Evolutionary conservation across 495 filamentous ascomycete genomes (phyloP), one percentile per base, ranked within the genome.

Genomic region (Penicillium argentinense): DNA sequence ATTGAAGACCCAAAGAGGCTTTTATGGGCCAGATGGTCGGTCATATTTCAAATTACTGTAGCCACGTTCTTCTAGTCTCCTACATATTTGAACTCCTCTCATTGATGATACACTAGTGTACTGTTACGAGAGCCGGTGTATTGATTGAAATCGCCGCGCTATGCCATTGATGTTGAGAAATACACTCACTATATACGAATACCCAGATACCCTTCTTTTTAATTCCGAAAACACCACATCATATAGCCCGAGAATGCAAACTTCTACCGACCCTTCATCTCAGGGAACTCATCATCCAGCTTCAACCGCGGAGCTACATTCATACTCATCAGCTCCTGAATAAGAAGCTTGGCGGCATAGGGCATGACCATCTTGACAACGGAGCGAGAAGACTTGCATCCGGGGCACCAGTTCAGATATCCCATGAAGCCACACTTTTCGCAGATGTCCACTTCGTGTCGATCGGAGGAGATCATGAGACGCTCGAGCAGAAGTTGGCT

Each of bases 321-420:
- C 93, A 99, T 99, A 68, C 89, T 95, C 64, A 95, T 78, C 59
- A 99, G 64, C 69, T 99, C 93, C 73, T 99, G 93, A 25, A 99
- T 87, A 40, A 99, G 72, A 60, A 99, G 69, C 78, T 99, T 99
- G 3, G 95, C 95, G 4, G 95, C 93, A 67, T 99, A 99, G n/a
- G 93, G 93, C 72, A 99, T 95, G 39, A 81, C 90, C 87, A 99
- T 91, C 69, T 86, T 84, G 5, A 84, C 83, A 9, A 97, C 87
- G 5, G 83, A 80, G 26, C 83, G 76, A 18, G 85, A 88, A 40
- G 83, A 89, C 69, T 86, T 81, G 69, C 93, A 99, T 2, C 84
- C 88, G 61, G 90, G 85, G 57, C 93, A 99, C 83, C 87, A 97
- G 40, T 88, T 89, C 54, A 86, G 78, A 59, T 93, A 96, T 1